A percentile compares a stretch with the other conserved stretches of the same genome.
phyloP scores from a whole-genome alignment of 1,284 basidiomycete genomes.

The Apiotrichum montevideense region DNA sequence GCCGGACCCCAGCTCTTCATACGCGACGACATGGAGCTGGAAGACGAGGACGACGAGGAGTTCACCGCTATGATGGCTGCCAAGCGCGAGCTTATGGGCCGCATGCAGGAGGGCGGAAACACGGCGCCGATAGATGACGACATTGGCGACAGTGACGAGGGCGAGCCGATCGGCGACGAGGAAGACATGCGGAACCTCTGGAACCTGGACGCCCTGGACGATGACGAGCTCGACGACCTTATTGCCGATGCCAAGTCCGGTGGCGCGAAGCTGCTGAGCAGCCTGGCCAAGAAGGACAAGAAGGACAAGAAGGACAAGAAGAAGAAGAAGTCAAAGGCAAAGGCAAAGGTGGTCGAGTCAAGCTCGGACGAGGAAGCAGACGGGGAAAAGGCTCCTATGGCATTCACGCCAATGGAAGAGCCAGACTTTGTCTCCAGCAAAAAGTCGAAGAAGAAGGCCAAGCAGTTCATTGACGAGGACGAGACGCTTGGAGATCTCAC shows the following conservation, averaged over 20 bases:
- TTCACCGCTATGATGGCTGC: slow-evolving; percentile 24
- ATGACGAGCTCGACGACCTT: slow-evolving; percentile 40
- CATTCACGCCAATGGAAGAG: slow-evolving; percentile 32
- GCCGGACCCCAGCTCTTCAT: slow-evolving; percentile 39
- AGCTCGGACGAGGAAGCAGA: slow-evolving; percentile 3
- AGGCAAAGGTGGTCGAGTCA: slow-evolving; percentile 1
- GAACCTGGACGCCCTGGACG: slow-evolving; percentile 31
- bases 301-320: slow-evolving; percentile 40
- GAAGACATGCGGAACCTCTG: slow-evolving; percentile 29
- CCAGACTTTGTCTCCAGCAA: slow-evolving; percentile 25
- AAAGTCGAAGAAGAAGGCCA: slow-evolving; percentile 20
- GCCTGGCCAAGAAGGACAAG: slow-evolving; percentile 28
- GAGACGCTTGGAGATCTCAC: slow-evolving; percentile 68
- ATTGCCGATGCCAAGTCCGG: slow-evolving; percentile 27
- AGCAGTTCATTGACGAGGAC: slow-evolving; percentile 48
- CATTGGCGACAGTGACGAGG: slow-evolving; percentile 3
- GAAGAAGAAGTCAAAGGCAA: slow-evolving; percentile 28
- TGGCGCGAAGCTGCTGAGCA: slow-evolving; percentile 15
- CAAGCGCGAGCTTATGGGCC: slow-evolving; percentile 22
- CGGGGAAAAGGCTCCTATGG: slow-evolving; percentile 21
- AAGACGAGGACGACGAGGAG: slow-evolving; percentile 39
- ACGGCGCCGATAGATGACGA: slow-evolving; percentile 16
- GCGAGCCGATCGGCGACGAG: slow-evolving; percentile 18
- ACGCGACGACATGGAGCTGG: slow-evolving; percentile 28
- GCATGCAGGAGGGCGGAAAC: slow-evolving; percentile 16